Percentiles rank a stretch among this genome's conserved stretches.
phyloP scores from a whole-genome alignment of 202 grass and related monocot species.

The Bolboschoenoplectus hybrid region DNA sequence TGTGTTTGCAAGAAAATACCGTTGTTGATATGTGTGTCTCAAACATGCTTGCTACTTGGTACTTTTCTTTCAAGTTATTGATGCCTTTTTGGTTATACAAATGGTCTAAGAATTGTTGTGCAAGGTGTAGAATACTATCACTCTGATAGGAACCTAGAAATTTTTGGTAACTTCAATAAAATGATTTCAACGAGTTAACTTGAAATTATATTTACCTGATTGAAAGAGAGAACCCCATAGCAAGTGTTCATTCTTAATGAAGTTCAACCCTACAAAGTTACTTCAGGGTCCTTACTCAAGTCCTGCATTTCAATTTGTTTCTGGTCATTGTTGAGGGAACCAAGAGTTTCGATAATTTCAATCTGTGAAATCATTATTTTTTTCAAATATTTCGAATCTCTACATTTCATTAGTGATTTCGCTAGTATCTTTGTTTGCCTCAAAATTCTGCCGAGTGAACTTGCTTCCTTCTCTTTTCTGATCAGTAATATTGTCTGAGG shows the following conservation, averaged over 20 bases:
- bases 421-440: neutral
- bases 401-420: neutral
- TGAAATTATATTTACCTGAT: neutral
- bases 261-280: no score
- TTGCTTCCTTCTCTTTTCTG: neutral
- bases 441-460: neutral
- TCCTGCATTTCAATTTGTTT: no score
- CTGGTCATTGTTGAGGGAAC: no score
- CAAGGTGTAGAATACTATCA: conserved; percentile 5
- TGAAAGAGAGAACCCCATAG: neutral
- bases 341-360: no score
- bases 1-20: neutral
- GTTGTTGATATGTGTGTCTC: neutral
- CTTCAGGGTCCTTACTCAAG: no score
- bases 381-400: no score
- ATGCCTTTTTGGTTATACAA: neutral
- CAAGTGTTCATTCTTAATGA: neutral
- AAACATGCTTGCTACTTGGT: neutral
- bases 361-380: no score
- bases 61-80: neutral
- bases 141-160: neutral
- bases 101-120: neutral
- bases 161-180: neutral
- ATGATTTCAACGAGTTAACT: neutral
- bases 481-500: neutral